Conservation (phyloP, 1,139 yeast genomes). For the Hansenula sp. region DNA sequence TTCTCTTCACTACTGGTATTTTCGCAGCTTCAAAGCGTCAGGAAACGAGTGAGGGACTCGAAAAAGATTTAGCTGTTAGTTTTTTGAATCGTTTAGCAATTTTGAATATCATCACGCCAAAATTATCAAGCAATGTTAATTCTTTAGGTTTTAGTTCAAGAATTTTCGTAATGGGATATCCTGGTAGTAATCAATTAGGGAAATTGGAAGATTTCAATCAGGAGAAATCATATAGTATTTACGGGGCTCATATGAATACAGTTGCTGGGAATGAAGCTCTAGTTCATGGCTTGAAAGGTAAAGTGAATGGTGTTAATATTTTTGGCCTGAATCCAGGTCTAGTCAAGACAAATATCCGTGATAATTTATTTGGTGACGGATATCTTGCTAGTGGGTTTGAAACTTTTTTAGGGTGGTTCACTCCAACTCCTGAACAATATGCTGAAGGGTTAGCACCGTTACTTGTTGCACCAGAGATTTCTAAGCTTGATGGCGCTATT, state of each 20-base stretch:
- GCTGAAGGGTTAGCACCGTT: slow-evolving; percentile 28
- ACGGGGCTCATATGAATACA: slow-evolving; percentile 31
- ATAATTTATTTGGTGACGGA: slow-evolving; percentile 27
- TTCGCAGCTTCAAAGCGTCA: slow-evolving; percentile 28
- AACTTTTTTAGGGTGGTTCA: slow-evolving; percentile 26
- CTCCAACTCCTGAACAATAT: slow-evolving; percentile 29
- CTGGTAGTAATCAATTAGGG: slow-evolving; percentile 31
- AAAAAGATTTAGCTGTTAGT: slow-evolving; percentile 34
- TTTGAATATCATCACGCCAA: slow-evolving; percentile 22
- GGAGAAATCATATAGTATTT: slow-evolving; percentile 25
- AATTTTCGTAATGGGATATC: slow-evolving; percentile 33
- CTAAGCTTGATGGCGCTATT: slow-evolving; percentile 25
- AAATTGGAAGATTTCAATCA: slow-evolving; percentile 29
- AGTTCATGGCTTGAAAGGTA: slow-evolving; percentile 22
- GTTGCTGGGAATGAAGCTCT: slow-evolving; percentile 37
- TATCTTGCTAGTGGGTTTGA: slow-evolving; percentile 25
- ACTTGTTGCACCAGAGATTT: slow-evolving; percentile 27
- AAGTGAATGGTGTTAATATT: slow-evolving; percentile 20
- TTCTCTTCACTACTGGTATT: slow-evolving; percentile 34
- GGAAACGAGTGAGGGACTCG: slow-evolving; percentile 32
- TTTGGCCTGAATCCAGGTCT: slow-evolving; percentile 36
- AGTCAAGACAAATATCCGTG: slow-evolving; percentile 30
- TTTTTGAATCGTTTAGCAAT: slow-evolving; percentile 30
- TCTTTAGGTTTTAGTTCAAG: slow-evolving; percentile 20
- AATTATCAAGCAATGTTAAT: slow-evolving; percentile 13